phyloP scores from a whole-genome alignment of 768 basidiomycete genomes.

The Rhizopogon vesiculosus region DNA sequence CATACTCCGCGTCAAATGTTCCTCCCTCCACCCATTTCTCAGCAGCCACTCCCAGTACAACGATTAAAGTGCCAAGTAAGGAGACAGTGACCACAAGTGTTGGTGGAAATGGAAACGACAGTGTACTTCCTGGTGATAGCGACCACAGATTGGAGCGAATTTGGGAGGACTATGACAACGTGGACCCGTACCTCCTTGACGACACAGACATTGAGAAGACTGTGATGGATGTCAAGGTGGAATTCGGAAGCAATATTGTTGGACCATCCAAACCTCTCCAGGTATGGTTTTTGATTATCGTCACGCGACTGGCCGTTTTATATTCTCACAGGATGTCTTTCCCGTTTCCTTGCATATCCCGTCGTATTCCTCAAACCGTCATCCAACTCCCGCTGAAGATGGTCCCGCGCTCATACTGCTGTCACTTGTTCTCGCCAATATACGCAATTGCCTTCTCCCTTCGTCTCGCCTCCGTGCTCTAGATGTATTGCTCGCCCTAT shows the following conservation, averaged over 20 bases:
- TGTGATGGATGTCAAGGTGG: conserved; percentile 50
- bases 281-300: conserved; percentile 28
- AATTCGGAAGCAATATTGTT: conserved; percentile 35
- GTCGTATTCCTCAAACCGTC: conserved; percentile 33
- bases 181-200: conserved; percentile 63
- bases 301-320: not conserved
- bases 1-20: conserved; percentile 27
- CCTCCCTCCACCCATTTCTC: conserved; percentile 26
- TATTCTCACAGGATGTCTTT: conserved; percentile 55
- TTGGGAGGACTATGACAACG: conserved; percentile 83
- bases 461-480: conserved; percentile 83
- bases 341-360: conserved; percentile 71
- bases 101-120: conserved; percentile 23
- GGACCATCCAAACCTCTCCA: conserved; percentile 55
- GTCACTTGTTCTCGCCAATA: conserved; percentile 81
- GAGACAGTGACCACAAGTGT: conserved; percentile 4
- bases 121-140: conserved; percentile 69
- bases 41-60: conserved; percentile 28
- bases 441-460: conserved; percentile 82
- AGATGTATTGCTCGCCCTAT: conserved; percentile 81
- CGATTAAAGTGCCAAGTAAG: conserved; percentile 19
- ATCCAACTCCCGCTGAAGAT: conserved; percentile 67
- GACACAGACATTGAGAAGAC: conserved; percentile 40
- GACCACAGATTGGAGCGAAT: conserved; percentile 80
- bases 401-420: conserved; percentile 88